Evolutionary conservation across 768 basidiomycete species (phyloP), one percentile per base, ranked within the genome.

Genomic region (Mycena maculata): DNA sequence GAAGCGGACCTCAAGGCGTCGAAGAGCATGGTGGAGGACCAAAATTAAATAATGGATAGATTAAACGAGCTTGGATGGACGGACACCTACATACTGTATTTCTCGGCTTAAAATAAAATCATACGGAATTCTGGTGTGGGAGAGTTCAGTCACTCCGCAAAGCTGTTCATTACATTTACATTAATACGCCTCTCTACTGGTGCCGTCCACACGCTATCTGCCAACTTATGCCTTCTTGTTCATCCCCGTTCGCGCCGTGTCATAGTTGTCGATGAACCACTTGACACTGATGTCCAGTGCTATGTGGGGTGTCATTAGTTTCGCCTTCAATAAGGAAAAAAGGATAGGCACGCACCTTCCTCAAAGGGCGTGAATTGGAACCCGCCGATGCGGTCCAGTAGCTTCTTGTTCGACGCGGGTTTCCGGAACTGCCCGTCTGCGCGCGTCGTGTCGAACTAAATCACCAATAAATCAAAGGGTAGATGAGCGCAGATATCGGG

Each of bases 391-490:
- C 93, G 81, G n/a, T 79, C 80, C 53, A 94, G 75, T 8, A 98
- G 82, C 78, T 96, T 97, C 74, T 87, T 89, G 80, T 99, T 99
- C 39, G 94, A 95, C 20, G 96, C 96, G 0, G 96, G 96, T 81
- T 98, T 98, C 71, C 96, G 90, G 87, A 91, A 96, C 78, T 98
- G 96, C 1, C 97, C 96, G 73, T 99, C 97, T 11, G 96, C 89
- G 57, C 88, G 87, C 27, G 87, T 83, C 36, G 90, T 88, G 79
- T 98, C 95, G 78, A 96, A 98, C 93, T 95, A 55, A 18, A 52
- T 44, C 55, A 39, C 42, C 22, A 25, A 27, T 18, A 33, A n/a
- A n/a, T n/a, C n/a, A n/a, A n/a, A n/a, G n/a, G n/a, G n/a, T n/a
- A n/a, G n/a, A 18, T 55, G 30, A 23, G 44, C 22, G 44, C 36